Conservation (phyloP, 257 asterid genomes). For the Nicotiana tabacum region DNA sequence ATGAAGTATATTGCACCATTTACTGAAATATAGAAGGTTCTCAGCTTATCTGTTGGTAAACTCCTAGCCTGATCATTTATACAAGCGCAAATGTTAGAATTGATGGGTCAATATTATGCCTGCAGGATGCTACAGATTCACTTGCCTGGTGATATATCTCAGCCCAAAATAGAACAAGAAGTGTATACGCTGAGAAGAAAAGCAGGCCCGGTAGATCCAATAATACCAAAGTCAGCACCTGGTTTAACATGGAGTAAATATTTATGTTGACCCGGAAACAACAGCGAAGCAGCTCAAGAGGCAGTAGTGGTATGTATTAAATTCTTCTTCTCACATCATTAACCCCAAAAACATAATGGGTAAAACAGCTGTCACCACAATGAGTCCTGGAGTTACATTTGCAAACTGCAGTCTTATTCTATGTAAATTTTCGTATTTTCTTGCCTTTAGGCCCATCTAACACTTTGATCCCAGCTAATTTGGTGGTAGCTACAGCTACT, state of each 20-base stretch:
- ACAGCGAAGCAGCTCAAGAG: background rate
- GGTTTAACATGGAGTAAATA: constrained; percentile 11
- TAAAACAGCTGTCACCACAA: background rate
- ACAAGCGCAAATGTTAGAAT: constrained; percentile 15
- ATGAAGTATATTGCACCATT: constrained; percentile 64
- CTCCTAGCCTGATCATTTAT: constrained; percentile 76
- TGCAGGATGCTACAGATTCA: background rate
- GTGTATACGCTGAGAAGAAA: constrained; percentile 84
- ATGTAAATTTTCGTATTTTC: background rate
- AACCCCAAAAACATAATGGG: background rate
- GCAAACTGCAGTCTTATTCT: background rate
- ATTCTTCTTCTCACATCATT: background rate
- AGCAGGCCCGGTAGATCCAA: constrained; percentile 85
- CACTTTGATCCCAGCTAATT: background rate
- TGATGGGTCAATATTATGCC: background rate
- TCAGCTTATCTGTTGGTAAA: constrained; percentile 84
- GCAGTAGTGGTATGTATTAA: background rate
- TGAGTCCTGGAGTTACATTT: background rate
- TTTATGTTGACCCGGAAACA: background rate
- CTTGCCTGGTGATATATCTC: constrained; percentile 91
- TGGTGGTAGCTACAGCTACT: background rate
- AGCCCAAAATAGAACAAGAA: constrained; percentile 92
- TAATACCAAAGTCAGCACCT: constrained; percentile 58
- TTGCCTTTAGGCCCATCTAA: background rate
- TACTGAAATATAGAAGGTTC: constrained; percentile 49